Evolutionary conservation across 2,329 filamentous ascomycete genomes (phyloP), one percentile per base, ranked within the genome.

Genomic region (Coniochaeta hoffmannii): DNA sequence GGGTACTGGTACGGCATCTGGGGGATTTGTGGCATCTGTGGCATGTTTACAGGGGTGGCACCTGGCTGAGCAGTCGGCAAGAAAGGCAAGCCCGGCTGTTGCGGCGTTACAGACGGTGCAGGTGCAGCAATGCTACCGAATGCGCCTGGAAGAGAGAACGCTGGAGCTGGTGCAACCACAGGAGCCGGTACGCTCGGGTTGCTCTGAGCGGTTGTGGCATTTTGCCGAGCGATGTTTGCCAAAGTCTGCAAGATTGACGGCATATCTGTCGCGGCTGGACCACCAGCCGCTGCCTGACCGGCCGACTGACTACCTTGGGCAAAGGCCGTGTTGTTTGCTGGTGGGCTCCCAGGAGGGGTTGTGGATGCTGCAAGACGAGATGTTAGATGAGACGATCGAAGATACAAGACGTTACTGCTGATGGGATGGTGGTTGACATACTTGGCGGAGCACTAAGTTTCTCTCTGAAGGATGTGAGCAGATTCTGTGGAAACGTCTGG

Each of bases 401-500:
- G 4, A 49, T 38, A 41, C 51, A 41, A 54, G n/a, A 57, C 54
- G 50, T 26, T n/a, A 30, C 12, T 35, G 50, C 19, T 53, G 31
- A 14, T 22, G 19, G n/a, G 17, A 53, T 34, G 15, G 58, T 62
- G 49, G 62, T 52, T 15, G 50, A 77, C 87, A 78, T 89, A 91
- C 87, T 84, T 67, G 81, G 68, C 52, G 81, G 76, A 58, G 83
- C 78, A 60, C 79, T 86, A 65, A 96, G 71, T 71, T 89, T 92
- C 68, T 89, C 81, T 73, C 90, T 93, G 79, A 96, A 96, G 35
- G 83, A 83, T 59, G 79, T 78, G 64, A 99, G 82, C 83, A 96
- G 87, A 54, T 85, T 72, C 41, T 80, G 70, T 26, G 94, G 91
- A 71, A 99, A 97, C 22, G 92, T 97, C 68, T 88, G 87, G 61